Evolutionary conservation across 73 alveolate species (phyloP).

Genomic region (Uronychia setigera): DNA sequence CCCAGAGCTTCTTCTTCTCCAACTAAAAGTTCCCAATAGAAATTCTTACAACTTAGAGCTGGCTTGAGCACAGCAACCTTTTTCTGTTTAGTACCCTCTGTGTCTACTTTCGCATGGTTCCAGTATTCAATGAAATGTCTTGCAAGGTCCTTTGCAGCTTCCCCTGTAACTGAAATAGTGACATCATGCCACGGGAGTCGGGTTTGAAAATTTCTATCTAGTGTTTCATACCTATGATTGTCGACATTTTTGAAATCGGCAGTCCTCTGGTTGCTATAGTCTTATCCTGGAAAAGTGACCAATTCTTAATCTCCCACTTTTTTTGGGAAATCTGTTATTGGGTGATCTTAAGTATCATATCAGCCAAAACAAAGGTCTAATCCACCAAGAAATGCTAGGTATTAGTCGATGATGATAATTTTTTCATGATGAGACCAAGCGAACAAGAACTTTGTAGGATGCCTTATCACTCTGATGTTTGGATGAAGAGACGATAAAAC

Average conservation of each 20-base stretch:
- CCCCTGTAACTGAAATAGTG: conserved; percentile 84
- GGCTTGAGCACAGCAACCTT: background rate
- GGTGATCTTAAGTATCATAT: conserved; percentile 89
- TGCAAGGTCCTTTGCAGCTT: conserved; percentile 88
- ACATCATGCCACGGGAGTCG: conserved; percentile 97
- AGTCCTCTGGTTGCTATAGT: conserved; percentile 85
- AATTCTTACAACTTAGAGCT: background rate
- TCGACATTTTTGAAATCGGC: conserved; percentile 75
- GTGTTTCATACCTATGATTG: conserved; percentile 60
- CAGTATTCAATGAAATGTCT: conserved; percentile 94
- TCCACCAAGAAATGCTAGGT: conserved; percentile 95
- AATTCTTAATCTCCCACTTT: conserved; percentile 58
- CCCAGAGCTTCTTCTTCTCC: background rate
- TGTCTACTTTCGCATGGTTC: conserved; percentile 87
- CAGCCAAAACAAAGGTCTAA: conserved; percentile 96
- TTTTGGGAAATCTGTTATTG: conserved; percentile 71
- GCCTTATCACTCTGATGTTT: conserved; percentile 85
- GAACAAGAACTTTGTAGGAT: conserved; percentile 76
- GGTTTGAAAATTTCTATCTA: conserved; percentile 69
- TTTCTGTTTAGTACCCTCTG: conserved; percentile 59
- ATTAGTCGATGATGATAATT: conserved; percentile 91
- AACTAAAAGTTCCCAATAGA: background rate
- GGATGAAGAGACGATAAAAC: conserved; percentile 64
- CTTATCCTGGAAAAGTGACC: conserved; percentile 88
- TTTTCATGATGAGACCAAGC: conserved; percentile 98